Conservation (phyloP, 805 yeast species). For the Kluyveromyces nonfermentans region DNA sequence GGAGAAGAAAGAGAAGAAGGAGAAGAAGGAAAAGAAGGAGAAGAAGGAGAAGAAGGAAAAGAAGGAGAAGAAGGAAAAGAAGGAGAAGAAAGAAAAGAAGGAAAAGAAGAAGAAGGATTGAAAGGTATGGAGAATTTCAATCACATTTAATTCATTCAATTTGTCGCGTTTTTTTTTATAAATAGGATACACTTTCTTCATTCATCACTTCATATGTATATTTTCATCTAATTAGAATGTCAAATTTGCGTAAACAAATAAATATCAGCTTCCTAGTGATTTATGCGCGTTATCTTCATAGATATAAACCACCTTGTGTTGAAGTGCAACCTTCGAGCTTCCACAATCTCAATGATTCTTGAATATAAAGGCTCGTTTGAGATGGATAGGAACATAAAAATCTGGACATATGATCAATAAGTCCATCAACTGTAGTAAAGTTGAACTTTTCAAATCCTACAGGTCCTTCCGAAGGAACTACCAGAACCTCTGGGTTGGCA, state of each 20-base stretch:
- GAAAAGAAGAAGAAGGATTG: slow-evolving; percentile 24
- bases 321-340: background rate
- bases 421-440: slow-evolving; percentile 15
- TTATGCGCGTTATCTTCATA: background rate
- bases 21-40: slow-evolving; percentile 41
- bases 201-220: slow-evolving; percentile 4
- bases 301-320: slow-evolving; percentile 3
- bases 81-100: slow-evolving; percentile 34
- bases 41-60: slow-evolving; percentile 42
- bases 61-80: slow-evolving; percentile 38
- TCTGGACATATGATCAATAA: slow-evolving; percentile 1
- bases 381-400: slow-evolving; percentile 1
- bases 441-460: slow-evolving; percentile 48
- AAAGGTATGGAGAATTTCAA: slow-evolving; percentile 7
- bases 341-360: slow-evolving; percentile 1
- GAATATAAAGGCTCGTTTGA: background rate
- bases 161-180: background rate
- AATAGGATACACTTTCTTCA: slow-evolving; percentile 6
- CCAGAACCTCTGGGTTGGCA: slow-evolving; percentile 6
- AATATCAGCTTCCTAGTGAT: background rate
- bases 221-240: slow-evolving; percentile 3
- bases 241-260: background rate
- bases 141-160: background rate
- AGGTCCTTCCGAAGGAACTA: slow-evolving; percentile 50
- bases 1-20: slow-evolving; percentile 42